Conservation (phyloP, 108 stramenopile genomes). For the Cyclotella cryptica region DNA sequence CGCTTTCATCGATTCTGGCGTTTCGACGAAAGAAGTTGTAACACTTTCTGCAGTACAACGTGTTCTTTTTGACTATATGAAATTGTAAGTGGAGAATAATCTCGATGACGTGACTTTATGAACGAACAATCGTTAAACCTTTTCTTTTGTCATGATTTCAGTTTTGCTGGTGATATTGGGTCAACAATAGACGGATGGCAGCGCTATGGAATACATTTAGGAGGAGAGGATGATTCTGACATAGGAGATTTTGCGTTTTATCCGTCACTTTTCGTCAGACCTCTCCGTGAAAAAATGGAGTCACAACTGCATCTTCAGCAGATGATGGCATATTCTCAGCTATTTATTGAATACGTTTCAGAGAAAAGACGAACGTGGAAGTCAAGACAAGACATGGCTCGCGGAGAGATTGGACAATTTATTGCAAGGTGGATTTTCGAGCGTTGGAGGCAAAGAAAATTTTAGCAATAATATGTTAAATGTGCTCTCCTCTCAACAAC, state of each 20-base stretch:
- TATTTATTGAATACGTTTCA: constrained; percentile 24
- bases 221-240: constrained; percentile 10
- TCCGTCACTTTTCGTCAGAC: constrained; percentile 25
- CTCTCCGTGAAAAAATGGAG: constrained; percentile 13
- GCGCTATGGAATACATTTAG: constrained; percentile 11
- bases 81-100: constrained; percentile 1
- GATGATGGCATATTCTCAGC: constrained; percentile 34
- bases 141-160: background rate
- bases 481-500: too few relatives aligned
- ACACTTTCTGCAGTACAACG: constrained; percentile 18
- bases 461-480: background rate
- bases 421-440: constrained; percentile 22
- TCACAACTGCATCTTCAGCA: constrained; percentile 31
- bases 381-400: constrained; percentile 4
- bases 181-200: constrained; percentile 15
- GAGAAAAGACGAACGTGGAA: constrained; percentile 1
- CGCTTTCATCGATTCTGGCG: constrained; percentile 17
- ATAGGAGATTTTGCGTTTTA: constrained; percentile 27
- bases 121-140: background rate
- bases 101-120: background rate
- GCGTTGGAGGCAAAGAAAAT: constrained; percentile 11
- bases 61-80: constrained; percentile 10
- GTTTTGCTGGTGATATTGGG: constrained; percentile 28
- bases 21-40: constrained; percentile 21
- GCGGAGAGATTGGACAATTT: constrained; percentile 6